Percentiles rank a stretch among this genome's conserved stretches.
phyloP scores from a whole-genome alignment of 306 rosid genomes.

The Glycyrrhiza uralensis region DNA sequence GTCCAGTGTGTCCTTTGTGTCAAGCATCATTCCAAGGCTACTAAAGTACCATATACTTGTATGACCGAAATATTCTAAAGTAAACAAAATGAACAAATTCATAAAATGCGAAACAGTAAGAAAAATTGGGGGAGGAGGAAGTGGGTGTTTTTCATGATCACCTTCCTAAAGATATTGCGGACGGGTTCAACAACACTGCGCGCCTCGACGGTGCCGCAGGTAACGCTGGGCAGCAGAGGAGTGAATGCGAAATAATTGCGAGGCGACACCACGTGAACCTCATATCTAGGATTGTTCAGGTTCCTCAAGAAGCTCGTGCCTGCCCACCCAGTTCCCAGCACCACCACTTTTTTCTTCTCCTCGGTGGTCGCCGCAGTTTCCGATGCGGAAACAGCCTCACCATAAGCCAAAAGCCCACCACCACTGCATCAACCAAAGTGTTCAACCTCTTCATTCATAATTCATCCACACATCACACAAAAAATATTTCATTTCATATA shows the following conservation, averaged over 20 bases:
- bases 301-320: constrained; percentile 91
- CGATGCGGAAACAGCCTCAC: constrained; percentile 53
- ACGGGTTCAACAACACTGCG: constrained; percentile 93
- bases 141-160: not conserved
- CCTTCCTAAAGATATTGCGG: constrained; percentile 85
- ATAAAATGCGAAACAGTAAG: not conserved
- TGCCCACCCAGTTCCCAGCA: constrained; percentile 98
- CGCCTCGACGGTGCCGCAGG: constrained; percentile 90
- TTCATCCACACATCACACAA: not conserved
- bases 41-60: not conserved
- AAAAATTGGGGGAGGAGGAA: not conserved
- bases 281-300: constrained; percentile 63
- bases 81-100: not conserved
- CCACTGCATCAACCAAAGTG: constrained; percentile 57
- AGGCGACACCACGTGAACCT: constrained; percentile 90
- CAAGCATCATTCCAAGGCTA: not conserved
- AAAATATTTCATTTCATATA: no score
- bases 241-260: constrained; percentile 92
- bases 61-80: not conserved
- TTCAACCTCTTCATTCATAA: constrained; percentile 11
- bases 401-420: constrained; percentile 79
- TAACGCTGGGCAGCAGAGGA: constrained; percentile 91
- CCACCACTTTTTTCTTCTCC: constrained; percentile 79
- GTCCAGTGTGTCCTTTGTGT: not conserved
- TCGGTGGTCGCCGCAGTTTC: constrained; percentile 34